Base-by-base conservation (phyloP, 1,284 basidiomycete species). In the Singerocomus rubriflavus region DNA sequence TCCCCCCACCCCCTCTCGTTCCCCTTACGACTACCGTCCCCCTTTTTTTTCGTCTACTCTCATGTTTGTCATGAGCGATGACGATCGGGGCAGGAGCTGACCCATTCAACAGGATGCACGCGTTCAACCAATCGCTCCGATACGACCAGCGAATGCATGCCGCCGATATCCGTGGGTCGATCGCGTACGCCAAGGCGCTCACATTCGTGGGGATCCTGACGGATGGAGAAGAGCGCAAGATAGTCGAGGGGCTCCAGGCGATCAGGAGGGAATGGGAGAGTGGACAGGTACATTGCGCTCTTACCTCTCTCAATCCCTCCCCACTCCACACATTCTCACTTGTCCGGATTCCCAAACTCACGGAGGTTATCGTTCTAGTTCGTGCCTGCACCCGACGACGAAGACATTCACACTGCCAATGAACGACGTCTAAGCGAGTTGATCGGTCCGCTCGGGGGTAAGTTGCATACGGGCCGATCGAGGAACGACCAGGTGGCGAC, bases 371-470 rank as follows among this genome's bases (percentile, higher is more conserved):
- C 33, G 5, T 16, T 27, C 34, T 59, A 92, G 84, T 96, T 97
- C 65, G 65, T 74, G 54, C 72, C 84, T 38, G 75, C 85, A 54
- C 74, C 82, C 13, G 93, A 96, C 60, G 96, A 99, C 66, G 96
- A 99, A 66, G 96, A 99, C 66, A 98, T 99, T 54, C 96, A 99
- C 70, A 99, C 96, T n/a, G 97, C 97, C 51, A 99, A 99, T 66
- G 96, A 99, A 71, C 87, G 97, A 48, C 81, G 96, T 30, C 72
- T 99, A 59, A 92, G 86, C 57, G 96, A 99, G 74, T 73, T 98
- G 53, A 93, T 99, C 52, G 96, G 96, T 0, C 77, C 88, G 17
- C 80, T 95, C 10, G 91, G 91, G 21, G 93, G 93, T 8, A 97
- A 96, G 71, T 76, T 98, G 37, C 96, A 99, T 69, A 99, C 97